These are phyloP conservation scores for Diaporthe destruens DNA, from an alignment of 2,329 filamentous ascomycete species.

Conservation along the genomic window DNA sequence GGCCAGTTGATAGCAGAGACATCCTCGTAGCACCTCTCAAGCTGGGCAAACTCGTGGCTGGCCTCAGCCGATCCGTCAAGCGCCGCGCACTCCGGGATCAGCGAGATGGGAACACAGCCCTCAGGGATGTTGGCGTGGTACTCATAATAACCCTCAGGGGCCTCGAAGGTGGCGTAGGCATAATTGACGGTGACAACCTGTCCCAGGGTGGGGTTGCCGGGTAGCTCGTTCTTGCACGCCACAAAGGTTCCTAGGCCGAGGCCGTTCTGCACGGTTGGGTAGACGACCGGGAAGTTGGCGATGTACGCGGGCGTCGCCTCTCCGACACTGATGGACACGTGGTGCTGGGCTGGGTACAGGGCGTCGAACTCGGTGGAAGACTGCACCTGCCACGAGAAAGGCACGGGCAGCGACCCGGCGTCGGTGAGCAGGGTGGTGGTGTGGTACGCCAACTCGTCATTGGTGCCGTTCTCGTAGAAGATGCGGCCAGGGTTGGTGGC, in stretches of 20 bases:
- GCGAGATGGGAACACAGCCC: not conserved
- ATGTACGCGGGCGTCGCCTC: not conserved
- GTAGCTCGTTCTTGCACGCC: not conserved
- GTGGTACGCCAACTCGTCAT: not conserved
- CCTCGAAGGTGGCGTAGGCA: conserved; percentile 6
- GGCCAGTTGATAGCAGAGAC: conserved; percentile 10
- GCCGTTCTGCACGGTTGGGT: not conserved
- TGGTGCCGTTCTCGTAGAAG: not conserved
- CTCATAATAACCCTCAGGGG: not conserved
- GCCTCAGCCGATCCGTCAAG: not conserved
- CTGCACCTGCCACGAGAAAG: conserved; percentile 10
- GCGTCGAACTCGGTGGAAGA: conserved; percentile 1
- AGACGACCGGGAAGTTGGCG: conserved; percentile 10
- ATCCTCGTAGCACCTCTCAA: conserved; percentile 3
- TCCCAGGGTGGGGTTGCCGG: not conserved
- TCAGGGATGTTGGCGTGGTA: not conserved
- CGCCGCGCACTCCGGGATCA: conserved; percentile 9
- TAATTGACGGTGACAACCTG: not conserved
- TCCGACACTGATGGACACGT: not conserved
- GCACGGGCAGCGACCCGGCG: not conserved
- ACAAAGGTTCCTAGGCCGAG: not conserved
- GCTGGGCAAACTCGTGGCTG: not conserved
- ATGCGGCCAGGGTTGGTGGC: conserved; percentile 5
- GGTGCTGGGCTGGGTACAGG: not conserved
- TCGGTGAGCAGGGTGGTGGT: not conserved